phyloP scores from a whole-genome alignment of 768 basidiomycete species.

The Boletellus emodensis region DNA sequence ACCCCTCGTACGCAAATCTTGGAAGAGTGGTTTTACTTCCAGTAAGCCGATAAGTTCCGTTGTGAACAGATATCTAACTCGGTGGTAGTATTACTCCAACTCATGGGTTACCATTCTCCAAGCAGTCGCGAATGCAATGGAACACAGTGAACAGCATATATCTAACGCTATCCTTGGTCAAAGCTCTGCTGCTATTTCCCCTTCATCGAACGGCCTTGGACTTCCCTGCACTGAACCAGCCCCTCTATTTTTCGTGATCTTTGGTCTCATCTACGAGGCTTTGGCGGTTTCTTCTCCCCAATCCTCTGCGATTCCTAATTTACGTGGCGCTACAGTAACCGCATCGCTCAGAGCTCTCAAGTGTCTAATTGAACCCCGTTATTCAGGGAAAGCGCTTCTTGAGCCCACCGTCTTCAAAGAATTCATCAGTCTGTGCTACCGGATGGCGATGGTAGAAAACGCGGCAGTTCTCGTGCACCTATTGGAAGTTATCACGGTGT shows the following conservation, averaged over 20 bases:
- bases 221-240: conserved; percentile 55
- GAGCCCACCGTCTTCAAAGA: conserved; percentile 87
- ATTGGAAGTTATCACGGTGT: conserved; percentile 59
- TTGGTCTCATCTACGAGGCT: conserved; percentile 92
- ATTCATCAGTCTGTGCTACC: conserved; percentile 80
- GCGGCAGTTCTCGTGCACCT: conserved; percentile 68
- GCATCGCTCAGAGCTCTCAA: conserved; percentile 75
- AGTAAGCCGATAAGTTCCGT: conserved; percentile 43
- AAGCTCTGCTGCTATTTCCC: conserved; percentile 13
- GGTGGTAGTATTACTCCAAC: conserved; percentile 73
- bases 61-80: not conserved
- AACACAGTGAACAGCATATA: conserved; percentile 59
- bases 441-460: conserved; percentile 84
- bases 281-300: conserved; percentile 65
- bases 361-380: conserved; percentile 73
- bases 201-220: conserved; percentile 19
- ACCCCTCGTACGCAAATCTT: conserved; percentile 80
- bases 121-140: conserved; percentile 80
- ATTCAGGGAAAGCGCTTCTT: conserved; percentile 75
- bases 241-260: conserved; percentile 82
- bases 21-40: conserved; percentile 90
- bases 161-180: conserved; percentile 80
- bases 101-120: conserved; percentile 82
- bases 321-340: conserved; percentile 46
- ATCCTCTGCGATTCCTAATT: conserved; percentile 39